These are phyloP conservation scores for Lantana camara DNA, from an alignment of 257 asterid genomes.

Conservation along the genomic window DNA sequence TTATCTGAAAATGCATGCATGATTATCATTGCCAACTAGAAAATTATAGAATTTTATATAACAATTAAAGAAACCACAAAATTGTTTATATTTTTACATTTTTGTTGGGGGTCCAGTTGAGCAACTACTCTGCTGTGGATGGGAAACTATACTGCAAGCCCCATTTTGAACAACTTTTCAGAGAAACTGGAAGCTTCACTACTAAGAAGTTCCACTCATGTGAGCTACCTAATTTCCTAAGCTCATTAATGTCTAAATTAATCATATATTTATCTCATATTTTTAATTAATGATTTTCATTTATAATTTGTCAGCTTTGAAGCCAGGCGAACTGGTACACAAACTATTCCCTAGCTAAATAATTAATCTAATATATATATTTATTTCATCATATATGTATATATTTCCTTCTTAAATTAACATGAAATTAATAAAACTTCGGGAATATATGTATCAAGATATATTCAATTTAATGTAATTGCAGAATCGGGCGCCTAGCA, in stretches of 20 bases:
- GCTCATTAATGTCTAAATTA: no score
- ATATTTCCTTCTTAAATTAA: no score
- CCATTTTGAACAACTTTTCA: slow-evolving; percentile 62
- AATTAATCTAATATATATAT: no score
- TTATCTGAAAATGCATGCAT: no score
- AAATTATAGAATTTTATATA: no score
- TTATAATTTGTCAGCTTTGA: slow-evolving; percentile 33
- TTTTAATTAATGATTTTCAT: slow-evolving; percentile 9
- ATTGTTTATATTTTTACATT: no score
- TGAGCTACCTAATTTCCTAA: slow-evolving; percentile 25
- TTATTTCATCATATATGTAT: neutral
- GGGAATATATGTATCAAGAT: no score
- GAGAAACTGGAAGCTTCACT: slow-evolving; percentile 53
- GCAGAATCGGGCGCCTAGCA: slow-evolving; percentile 53
- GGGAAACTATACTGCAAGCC: slow-evolving; percentile 62
- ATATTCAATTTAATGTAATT: slow-evolving; percentile 1
- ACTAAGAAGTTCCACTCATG: slow-evolving; percentile 42
- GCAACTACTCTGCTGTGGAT: slow-evolving; percentile 54
- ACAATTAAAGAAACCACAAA: no score
- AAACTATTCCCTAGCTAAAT: neutral
- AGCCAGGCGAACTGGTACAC: slow-evolving; percentile 49
- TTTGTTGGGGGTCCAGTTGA: slow-evolving; percentile 41
- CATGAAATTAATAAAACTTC: no score
- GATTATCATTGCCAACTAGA: no score
- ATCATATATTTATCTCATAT: neutral